These are phyloP conservation scores for Venustampulla echinocandica DNA, from an alignment of 495 filamentous ascomycete genomes.

Conservation along the genomic window DNA sequence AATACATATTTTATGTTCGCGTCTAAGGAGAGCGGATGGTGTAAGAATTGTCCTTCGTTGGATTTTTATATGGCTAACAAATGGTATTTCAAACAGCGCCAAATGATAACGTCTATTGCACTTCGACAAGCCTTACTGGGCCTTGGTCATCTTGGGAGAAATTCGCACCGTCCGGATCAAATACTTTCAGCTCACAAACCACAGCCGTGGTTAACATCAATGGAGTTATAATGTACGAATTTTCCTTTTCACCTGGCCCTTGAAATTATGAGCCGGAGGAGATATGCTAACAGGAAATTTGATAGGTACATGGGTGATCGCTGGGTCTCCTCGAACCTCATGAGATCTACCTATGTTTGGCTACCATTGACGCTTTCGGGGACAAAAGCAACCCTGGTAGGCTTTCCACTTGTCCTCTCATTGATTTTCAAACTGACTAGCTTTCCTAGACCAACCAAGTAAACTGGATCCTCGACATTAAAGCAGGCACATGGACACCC, in stretches of 20 bases:
- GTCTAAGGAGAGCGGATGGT: constrained; percentile 32
- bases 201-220: constrained; percentile 13
- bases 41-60: neutral
- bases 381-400: constrained; percentile 38
- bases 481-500: constrained; percentile 29
- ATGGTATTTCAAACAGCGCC: constrained; percentile 31
- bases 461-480: constrained; percentile 43
- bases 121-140: constrained; percentile 21
- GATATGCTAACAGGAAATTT: constrained; percentile 33
- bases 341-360: constrained; percentile 57
- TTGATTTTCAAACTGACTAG: constrained; percentile 7
- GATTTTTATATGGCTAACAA: neutral
- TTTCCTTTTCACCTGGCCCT: constrained; percentile 25
- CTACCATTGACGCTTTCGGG: constrained; percentile 51
- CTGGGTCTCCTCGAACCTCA: constrained; percentile 50
- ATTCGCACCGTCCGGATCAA: constrained; percentile 45
- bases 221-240: constrained; percentile 15
- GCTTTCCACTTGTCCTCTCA: neutral
- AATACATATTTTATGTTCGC: constrained; percentile 43
- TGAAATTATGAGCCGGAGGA: constrained; percentile 43
- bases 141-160: constrained; percentile 53
- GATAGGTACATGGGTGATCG: constrained; percentile 60
- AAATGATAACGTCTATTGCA: constrained; percentile 53
- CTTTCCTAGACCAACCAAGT: constrained; percentile 33
- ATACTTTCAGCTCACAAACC: constrained; percentile 30